phyloP scores from a whole-genome alignment of 352 stramenopile genomes.

The Phytophthora lateralis region DNA sequence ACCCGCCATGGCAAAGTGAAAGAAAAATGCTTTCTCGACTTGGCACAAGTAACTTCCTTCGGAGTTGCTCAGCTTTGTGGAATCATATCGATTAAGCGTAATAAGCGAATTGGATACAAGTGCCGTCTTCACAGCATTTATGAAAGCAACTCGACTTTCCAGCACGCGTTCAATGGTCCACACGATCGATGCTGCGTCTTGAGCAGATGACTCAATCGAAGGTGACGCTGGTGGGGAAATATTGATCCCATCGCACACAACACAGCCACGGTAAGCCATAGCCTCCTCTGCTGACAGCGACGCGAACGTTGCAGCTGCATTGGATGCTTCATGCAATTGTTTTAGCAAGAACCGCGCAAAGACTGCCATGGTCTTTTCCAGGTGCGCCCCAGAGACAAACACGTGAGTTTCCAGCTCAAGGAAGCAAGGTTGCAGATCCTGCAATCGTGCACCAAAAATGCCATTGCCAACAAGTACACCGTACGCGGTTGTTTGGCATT shows the following conservation, averaged over 20 bases:
- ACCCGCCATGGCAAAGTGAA: constrained; percentile 41
- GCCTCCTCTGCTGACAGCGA: constrained; percentile 16
- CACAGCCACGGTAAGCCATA: constrained; percentile 10
- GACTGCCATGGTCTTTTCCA: constrained; percentile 54
- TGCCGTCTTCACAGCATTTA: constrained; percentile 50
- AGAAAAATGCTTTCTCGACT: constrained; percentile 43
- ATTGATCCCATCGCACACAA: constrained; percentile 24
- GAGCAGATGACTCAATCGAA: not conserved
- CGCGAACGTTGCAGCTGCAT: constrained; percentile 8
- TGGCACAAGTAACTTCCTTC: constrained; percentile 10
- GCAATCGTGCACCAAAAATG: constrained; percentile 13
- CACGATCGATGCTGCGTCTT: constrained; percentile 4
- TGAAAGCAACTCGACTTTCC: constrained; percentile 44
- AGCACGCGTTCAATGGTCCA: constrained; percentile 34
- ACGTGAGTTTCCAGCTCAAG: constrained; percentile 44
- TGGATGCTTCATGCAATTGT: constrained; percentile 40
- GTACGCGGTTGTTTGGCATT: constrained; percentile 26
- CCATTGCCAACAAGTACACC: constrained; percentile 34
- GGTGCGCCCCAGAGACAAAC: constrained; percentile 36
- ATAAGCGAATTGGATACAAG: constrained; percentile 42
- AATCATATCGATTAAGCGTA: constrained; percentile 30
- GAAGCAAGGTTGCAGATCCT: constrained; percentile 8
- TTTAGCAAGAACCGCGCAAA: constrained; percentile 59
- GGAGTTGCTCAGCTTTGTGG: not conserved
- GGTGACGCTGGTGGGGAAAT: constrained; percentile 11